Conservation (phyloP, 2,329 filamentous ascomycete species). For the Aaosphaeria arxii region DNA sequence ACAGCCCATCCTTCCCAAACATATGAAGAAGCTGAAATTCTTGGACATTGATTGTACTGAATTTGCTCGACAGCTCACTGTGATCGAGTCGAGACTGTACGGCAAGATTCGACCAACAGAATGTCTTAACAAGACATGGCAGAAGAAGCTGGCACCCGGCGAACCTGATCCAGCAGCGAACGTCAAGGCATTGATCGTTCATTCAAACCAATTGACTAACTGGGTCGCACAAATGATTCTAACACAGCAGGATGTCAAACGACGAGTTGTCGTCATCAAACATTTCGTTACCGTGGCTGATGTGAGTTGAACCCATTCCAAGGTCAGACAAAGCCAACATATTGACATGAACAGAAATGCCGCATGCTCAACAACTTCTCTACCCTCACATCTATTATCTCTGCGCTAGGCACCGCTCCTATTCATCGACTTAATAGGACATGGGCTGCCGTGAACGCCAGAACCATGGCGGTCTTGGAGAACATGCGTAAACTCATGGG, state of each 20-base stretch:
- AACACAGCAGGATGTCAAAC: conserved; percentile 90
- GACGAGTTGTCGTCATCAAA: conserved; percentile 95
- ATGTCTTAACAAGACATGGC: conserved; percentile 98
- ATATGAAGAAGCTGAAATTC: conserved; percentile 99
- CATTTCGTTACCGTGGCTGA: conserved; percentile 96
- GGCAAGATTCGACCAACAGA: conserved; percentile 95
- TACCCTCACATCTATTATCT: conserved; percentile 95
- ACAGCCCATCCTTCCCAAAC: conserved; percentile 89
- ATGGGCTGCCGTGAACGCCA: conserved; percentile 88
- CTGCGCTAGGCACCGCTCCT: conserved; percentile 87
- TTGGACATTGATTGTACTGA: conserved; percentile 93
- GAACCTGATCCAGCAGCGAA: conserved; percentile 86
- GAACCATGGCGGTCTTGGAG: conserved; percentile 77
- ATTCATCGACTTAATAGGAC: conserved; percentile 92
- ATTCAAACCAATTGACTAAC: conserved; percentile 98
- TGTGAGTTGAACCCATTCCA: conserved; percentile 54
- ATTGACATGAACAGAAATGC: conserved; percentile 69
- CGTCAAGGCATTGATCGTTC: conserved; percentile 91
- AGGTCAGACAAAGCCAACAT: neutral
- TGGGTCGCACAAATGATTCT: conserved; percentile 99
- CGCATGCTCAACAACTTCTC: conserved; percentile 94
- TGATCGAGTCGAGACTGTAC: conserved; percentile 92
- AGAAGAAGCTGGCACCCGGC: conserved; percentile 83
- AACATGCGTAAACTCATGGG: conserved; percentile 93
- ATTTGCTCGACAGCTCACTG: conserved; percentile 95